phyloP scores from a whole-genome alignment of 306 rosid species.

The Abrus pulchellus region DNA sequence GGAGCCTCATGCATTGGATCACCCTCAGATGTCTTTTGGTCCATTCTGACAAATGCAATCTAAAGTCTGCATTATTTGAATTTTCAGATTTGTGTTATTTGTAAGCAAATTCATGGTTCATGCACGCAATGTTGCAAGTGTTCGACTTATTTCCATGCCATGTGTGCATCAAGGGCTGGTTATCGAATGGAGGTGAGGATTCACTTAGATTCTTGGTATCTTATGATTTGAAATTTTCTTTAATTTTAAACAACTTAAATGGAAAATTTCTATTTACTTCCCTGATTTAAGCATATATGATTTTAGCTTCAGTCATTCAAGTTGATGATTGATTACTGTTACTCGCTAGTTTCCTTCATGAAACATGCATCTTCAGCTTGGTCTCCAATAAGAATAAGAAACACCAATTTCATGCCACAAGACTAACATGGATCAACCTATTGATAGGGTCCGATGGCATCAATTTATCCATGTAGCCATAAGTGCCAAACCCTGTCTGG shows the following conservation, averaged over 20 bases:
- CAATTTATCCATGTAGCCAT: slow-evolving; percentile 17
- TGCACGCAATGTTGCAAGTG: slow-evolving; percentile 99
- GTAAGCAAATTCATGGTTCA: slow-evolving; percentile 98
- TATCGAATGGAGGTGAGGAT: slow-evolving; percentile 95
- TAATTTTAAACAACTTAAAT: slow-evolving; percentile 4
- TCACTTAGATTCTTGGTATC: slow-evolving; percentile 31
- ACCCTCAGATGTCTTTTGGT: slow-evolving; percentile 22
- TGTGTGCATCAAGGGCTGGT: slow-evolving; percentile 99
- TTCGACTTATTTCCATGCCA: slow-evolving; percentile 99
- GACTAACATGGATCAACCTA: slow-evolving; percentile 24
- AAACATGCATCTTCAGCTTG: slow-evolving; percentile 31
- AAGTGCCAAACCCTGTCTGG: background rate
- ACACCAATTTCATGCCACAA: background rate
- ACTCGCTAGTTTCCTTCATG: slow-evolving; percentile 24
- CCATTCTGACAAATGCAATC: slow-evolving; percentile 43
- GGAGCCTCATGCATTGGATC: slow-evolving; percentile 1
- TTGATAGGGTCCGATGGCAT: background rate
- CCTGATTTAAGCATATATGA: slow-evolving; percentile 30
- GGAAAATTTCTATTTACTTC: slow-evolving; percentile 36
- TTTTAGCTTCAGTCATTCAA: background rate
- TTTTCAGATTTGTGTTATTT: slow-evolving; percentile 96
- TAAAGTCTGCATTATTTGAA: slow-evolving; percentile 40
- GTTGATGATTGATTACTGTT: slow-evolving; percentile 22
- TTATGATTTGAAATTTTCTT: slow-evolving; percentile 21
- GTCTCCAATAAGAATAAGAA: slow-evolving; percentile 26